Percentiles rank a stretch among this genome's conserved stretches.
Conservation (phyloP, 148 eudicot genomes). For the Polygonum maritimum region DNA sequence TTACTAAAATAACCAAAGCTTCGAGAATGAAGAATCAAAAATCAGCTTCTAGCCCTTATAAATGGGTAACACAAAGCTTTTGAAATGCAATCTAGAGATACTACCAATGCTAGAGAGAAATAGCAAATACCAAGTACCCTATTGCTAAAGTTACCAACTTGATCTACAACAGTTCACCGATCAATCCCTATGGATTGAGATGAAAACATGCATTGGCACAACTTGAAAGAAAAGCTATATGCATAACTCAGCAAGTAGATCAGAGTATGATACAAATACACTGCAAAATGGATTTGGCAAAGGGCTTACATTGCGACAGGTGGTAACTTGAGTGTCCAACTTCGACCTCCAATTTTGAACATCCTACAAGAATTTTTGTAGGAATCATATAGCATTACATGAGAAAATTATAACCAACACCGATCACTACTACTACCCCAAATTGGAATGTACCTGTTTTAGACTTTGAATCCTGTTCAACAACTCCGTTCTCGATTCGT, state of each 20-base stretch:
- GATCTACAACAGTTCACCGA: background rate
- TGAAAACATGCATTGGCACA: background rate
- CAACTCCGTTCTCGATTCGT: slow-evolving; percentile 1
- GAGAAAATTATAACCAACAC: background rate
- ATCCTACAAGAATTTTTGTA: background rate
- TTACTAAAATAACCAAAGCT: background rate
- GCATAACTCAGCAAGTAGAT: background rate
- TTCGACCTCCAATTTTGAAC: slow-evolving; percentile 11
- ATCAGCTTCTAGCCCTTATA: background rate
- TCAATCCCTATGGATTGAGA: background rate
- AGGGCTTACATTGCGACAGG: slow-evolving; percentile 1
- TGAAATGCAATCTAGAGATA: background rate
- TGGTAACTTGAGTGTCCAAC: slow-evolving; percentile 6
- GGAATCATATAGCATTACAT: background rate
- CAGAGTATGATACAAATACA: background rate
- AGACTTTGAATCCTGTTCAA: slow-evolving; percentile 7
- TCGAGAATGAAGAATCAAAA: background rate
- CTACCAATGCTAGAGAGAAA: background rate
- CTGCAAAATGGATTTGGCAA: background rate
- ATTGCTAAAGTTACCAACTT: background rate
- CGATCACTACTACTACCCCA: background rate
- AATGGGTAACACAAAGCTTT: background rate
- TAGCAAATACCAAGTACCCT: background rate
- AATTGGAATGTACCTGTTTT: background rate
- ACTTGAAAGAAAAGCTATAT: background rate